A percentile compares a stretch with the other conserved stretches of the same genome.
These are phyloP conservation scores for Agaricales sp. DNA, from an alignment of 1,284 basidiomycete genomes.

Conservation along the genomic window DNA sequence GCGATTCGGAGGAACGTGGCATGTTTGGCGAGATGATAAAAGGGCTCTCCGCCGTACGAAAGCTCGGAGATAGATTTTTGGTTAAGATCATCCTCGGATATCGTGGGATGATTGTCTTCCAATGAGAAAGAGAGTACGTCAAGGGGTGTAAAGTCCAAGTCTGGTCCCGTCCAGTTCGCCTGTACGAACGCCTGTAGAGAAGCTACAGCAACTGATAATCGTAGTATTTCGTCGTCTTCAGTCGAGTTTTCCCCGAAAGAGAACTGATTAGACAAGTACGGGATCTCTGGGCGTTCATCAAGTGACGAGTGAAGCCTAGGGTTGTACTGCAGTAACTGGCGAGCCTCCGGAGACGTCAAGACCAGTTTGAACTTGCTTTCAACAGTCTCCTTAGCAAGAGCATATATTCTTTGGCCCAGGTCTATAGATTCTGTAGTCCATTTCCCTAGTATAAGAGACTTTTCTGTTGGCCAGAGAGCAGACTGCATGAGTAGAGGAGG, in stretches of 20 bases:
- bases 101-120: slow-evolving; percentile 15
- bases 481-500: background rate
- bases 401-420: too few species aligned
- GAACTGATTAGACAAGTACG: slow-evolving; percentile 19
- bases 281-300: slow-evolving; percentile 6
- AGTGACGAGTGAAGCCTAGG: slow-evolving; percentile 11
- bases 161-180: slow-evolving; percentile 94
- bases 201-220: slow-evolving; percentile 64
- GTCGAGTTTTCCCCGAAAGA: slow-evolving; percentile 16
- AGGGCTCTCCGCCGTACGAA: slow-evolving; percentile 85
- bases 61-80: slow-evolving; percentile 66
- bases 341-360: slow-evolving; percentile 1
- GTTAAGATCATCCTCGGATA: slow-evolving; percentile 49
- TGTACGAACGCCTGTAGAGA: slow-evolving; percentile 89
- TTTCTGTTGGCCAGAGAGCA: background rate
- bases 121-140: slow-evolving; percentile 35
- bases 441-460: background rate
- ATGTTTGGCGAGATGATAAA: slow-evolving; percentile 79
- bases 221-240: slow-evolving; percentile 36
- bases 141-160: slow-evolving; percentile 54
- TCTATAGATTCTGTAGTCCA: background rate
- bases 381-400: background rate
- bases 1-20: slow-evolving; percentile 74
- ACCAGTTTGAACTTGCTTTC: background rate
- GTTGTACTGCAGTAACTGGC: slow-evolving; percentile 1